Evolutionary conservation across 352 stramenopile species (phyloP).

Genomic region (Pythium biforme): DNA sequence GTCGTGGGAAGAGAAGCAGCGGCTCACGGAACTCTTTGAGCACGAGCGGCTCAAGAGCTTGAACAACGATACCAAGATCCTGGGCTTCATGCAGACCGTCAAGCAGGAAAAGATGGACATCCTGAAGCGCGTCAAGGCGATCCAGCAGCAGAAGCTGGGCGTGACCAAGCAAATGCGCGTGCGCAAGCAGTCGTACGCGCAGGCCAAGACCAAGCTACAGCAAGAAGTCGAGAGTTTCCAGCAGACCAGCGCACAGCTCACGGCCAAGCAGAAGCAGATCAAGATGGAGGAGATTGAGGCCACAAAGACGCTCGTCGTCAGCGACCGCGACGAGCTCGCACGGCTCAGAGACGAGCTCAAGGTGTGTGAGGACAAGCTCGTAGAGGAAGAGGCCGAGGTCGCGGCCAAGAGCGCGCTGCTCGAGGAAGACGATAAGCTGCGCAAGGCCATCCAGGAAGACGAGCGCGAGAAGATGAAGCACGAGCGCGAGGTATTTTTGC

Average conservation of each 20-base stretch:
- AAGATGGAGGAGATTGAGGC: conserved; percentile 66
- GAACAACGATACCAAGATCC: conserved; percentile 77
- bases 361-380: conserved; percentile 55
- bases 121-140: conserved; percentile 85
- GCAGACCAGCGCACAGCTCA: conserved; percentile 34
- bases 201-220: conserved; percentile 73
- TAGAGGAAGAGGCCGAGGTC: conserved; percentile 74
- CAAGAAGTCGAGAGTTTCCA: conserved; percentile 81
- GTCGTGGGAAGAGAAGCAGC: conserved; percentile 90
- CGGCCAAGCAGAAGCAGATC: conserved; percentile 44
- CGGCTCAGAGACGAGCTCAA: conserved; percentile 65
- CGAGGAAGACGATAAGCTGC: conserved; percentile 75
- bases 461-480: conserved; percentile 82
- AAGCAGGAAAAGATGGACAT: conserved; percentile 91
- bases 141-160: conserved; percentile 81
- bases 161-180: conserved; percentile 72
- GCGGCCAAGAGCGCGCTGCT: conserved; percentile 70
- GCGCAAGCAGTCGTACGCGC: conserved; percentile 70
- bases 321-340: conserved; percentile 55
- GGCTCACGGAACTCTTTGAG: conserved; percentile 80
- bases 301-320: conserved; percentile 55
- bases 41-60: conserved; percentile 87
- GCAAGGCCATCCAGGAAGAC: conserved; percentile 74
- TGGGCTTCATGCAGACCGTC: conserved; percentile 87
- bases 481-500: conserved; percentile 60